Percentiles rank a stretch among this genome's conserved stretches.
Evolutionary conservation across 495 filamentous ascomycete species (phyloP).

Genomic region (Tuber melanosporum): DNA sequence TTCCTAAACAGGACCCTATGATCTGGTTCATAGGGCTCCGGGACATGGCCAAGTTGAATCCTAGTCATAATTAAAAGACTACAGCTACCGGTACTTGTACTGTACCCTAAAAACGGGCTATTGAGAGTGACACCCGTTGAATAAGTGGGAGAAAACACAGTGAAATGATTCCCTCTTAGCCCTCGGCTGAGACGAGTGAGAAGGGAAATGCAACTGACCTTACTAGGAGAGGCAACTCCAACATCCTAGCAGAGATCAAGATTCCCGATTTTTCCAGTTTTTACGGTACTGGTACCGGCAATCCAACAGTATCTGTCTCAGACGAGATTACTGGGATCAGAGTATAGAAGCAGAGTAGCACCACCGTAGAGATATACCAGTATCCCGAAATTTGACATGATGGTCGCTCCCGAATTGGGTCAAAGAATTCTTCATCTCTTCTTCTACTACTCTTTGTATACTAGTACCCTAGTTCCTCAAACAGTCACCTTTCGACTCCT

Average conservation of each 20-base stretch:
- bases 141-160: no score
- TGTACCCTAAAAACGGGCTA: no score
- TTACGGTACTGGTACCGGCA: no score
- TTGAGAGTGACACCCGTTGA: no score
- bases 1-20: background rate
- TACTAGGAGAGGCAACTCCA: no score
- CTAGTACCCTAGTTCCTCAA: background rate
- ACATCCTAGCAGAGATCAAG: background rate
- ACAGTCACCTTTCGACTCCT: background rate
- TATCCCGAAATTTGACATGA: background rate
- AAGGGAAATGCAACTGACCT: no score
- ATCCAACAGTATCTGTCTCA: background rate
- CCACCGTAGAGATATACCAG: no score
- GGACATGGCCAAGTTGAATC: background rate
- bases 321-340: background rate
- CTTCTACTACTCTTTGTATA: background rate
- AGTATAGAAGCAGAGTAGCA: background rate
- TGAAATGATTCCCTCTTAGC: no score
- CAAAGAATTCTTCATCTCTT: background rate
- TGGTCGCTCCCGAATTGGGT: background rate
- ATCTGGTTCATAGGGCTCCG: background rate
- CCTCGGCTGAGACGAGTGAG: no score
- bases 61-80: background rate
- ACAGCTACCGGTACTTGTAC: no score
- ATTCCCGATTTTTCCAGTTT: no score